phyloP scores from a whole-genome alignment of 2,329 filamentous ascomycete species.

The Claviceps paspali region DNA sequence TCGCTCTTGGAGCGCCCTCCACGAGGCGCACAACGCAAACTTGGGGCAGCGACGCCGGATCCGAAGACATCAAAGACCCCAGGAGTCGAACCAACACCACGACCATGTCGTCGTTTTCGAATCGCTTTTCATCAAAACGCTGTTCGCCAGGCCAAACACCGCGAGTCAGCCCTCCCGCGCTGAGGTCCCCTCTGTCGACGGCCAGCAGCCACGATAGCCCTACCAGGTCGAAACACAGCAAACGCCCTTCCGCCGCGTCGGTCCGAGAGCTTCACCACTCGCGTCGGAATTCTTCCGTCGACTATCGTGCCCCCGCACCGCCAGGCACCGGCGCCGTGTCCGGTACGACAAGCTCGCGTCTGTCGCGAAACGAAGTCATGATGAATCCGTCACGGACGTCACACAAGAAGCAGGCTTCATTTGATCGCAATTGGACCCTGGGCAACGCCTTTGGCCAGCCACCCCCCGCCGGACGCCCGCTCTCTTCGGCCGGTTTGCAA shows the following conservation, averaged over 20 bases:
- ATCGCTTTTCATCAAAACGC: slow-evolving; percentile 32
- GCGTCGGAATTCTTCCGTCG: slow-evolving; percentile 75
- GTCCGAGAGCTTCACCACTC: slow-evolving; percentile 72
- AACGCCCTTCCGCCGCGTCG: slow-evolving; percentile 64
- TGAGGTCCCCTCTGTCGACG: slow-evolving; percentile 25
- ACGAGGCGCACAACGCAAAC: slow-evolving; percentile 38
- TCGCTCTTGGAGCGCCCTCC: slow-evolving; percentile 30
- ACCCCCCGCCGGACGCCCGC: slow-evolving; percentile 25
- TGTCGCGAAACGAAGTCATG: slow-evolving; percentile 28
- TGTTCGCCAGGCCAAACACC: slow-evolving; percentile 36
- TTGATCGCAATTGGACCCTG: slow-evolving; percentile 56
- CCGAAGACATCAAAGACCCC: slow-evolving; percentile 33
- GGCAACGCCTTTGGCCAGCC: slow-evolving; percentile 31
- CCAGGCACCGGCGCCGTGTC: slow-evolving; percentile 9
- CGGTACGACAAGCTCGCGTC: slow-evolving; percentile 20
- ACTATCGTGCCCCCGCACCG: slow-evolving; percentile 35
- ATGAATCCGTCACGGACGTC: slow-evolving; percentile 21
- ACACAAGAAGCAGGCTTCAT: slow-evolving; percentile 53
- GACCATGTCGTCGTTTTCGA: slow-evolving; percentile 28
- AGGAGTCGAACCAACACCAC: slow-evolving; percentile 44
- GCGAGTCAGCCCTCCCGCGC: slow-evolving; percentile 28
- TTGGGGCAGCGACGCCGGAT: slow-evolving; percentile 43
- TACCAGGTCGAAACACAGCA: slow-evolving; percentile 31
- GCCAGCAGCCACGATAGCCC: slow-evolving; percentile 27
- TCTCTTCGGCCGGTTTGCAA: slow-evolving; percentile 37